Percentiles rank a stretch among this genome's conserved stretches.
Evolutionary conservation across 352 stramenopile species (phyloP).

Genomic region (Globisporangium echinulatum): DNA sequence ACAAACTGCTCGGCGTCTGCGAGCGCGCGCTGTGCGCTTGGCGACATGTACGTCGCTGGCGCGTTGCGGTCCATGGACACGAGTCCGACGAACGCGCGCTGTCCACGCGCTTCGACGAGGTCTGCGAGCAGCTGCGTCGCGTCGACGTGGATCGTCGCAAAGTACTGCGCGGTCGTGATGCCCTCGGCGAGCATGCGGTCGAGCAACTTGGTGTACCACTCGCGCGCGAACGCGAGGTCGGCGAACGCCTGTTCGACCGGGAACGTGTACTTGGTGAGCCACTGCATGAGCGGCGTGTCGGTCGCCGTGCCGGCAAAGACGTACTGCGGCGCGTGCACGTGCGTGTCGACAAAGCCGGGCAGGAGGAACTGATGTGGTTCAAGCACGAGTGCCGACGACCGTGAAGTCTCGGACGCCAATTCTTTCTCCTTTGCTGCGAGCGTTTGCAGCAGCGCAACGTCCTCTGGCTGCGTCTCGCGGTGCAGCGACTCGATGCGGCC

Average conservation of each 20-base stretch:
- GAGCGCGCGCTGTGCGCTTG: constrained; percentile 44
- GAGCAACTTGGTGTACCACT: constrained; percentile 75
- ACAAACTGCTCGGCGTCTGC: constrained; percentile 72
- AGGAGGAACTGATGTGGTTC: constrained; percentile 56
- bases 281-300: constrained; percentile 87
- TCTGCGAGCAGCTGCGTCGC: constrained; percentile 77
- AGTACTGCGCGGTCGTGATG: constrained; percentile 89
- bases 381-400: constrained; percentile 16
- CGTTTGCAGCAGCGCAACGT: constrained; percentile 16
- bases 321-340: constrained; percentile 91
- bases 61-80: constrained; percentile 90
- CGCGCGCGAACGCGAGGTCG: constrained; percentile 34
- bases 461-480: constrained; percentile 16
- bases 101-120: constrained; percentile 47
- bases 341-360: constrained; percentile 88
- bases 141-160: constrained; percentile 81
- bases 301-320: constrained; percentile 85
- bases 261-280: constrained; percentile 90
- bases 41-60: constrained; percentile 66
- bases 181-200: constrained; percentile 65
- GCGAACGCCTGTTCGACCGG: constrained; percentile 72
- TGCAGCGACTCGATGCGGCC: constrained; percentile 42
- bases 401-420: neutral
- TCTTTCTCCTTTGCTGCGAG: neutral
- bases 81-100: constrained; percentile 84